These are phyloP conservation scores for Cercospora berteroae DNA, from an alignment of 2,329 filamentous ascomycete genomes.

Conservation along the genomic window DNA sequence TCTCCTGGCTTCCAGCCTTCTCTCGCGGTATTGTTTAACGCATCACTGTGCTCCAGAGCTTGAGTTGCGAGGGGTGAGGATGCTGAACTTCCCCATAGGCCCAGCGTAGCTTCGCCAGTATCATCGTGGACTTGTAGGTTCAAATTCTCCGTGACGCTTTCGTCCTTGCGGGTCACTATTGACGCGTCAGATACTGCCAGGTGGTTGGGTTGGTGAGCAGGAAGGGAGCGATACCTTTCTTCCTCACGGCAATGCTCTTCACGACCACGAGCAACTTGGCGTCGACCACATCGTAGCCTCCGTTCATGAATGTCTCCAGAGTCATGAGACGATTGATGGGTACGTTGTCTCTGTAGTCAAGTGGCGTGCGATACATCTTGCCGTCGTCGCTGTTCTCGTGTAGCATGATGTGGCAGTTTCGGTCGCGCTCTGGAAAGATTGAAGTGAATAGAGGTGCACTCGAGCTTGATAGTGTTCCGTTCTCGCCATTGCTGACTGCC, in stretches of 20 bases:
- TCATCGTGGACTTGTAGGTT: slow-evolving; percentile 59
- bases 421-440: slow-evolving; percentile 59
- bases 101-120: slow-evolving; percentile 54
- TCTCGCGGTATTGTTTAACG: slow-evolving; percentile 5
- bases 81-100: slow-evolving; percentile 55
- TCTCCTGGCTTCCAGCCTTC: slow-evolving; percentile 33
- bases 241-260: slow-evolving; percentile 55
- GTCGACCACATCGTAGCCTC: slow-evolving; percentile 54
- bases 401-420: slow-evolving; percentile 54
- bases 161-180: slow-evolving; percentile 50
- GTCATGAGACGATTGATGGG: slow-evolving; percentile 55
- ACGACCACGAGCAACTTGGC: slow-evolving; percentile 58
- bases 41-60: not conserved
- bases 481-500: slow-evolving; percentile 49
- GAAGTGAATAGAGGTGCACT: slow-evolving; percentile 53
- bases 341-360: slow-evolving; percentile 42
- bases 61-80: slow-evolving; percentile 25
- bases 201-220: not conserved
- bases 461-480: slow-evolving; percentile 41
- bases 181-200: slow-evolving; percentile 1
- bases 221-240: slow-evolving; percentile 40
- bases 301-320: slow-evolving; percentile 54
- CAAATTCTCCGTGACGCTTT: slow-evolving; percentile 46
- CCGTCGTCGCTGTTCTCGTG: slow-evolving; percentile 50
- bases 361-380: slow-evolving; percentile 47